Evolutionary conservation across 805 yeast species (phyloP), one percentile per base, ranked within the genome.

Genomic region (Deakozyma indianensis): DNA sequence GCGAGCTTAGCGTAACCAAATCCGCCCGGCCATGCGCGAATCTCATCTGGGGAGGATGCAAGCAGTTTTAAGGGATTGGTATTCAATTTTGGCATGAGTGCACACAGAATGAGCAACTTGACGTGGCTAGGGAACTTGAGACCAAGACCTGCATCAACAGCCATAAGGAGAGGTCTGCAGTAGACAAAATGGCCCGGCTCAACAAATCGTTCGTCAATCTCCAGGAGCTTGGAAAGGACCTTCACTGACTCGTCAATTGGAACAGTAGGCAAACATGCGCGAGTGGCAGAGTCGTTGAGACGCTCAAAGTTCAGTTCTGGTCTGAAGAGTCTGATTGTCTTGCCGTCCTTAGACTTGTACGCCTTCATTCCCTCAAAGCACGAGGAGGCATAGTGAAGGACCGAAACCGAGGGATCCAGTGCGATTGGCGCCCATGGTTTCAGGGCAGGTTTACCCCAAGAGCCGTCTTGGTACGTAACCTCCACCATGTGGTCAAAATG

Each of bases 311-410:
- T 73, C 56, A 64, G 68, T 51, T 65, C 60, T 21, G 72, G 67
- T 54, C 78, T 61, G 61, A 73, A 73, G 23, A 58, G 38, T 7
- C 50, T 29, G 20, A 56, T 51, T 16, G 41, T 23, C 43, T 46
- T 38, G 23, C 56, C 56, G 42, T 50, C 50, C 22, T 23, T 35
- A 24, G 50, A 44, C 35, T 45, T 66, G 70, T 83, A 84, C 11
- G 94, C 94, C 68, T 84, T 84, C 67, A 84, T 68, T 53, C 95
- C 95, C 67, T 84, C 95, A 53, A 84, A 84, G 43, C 83, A 70
- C 61, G 82, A 88, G 54, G 83, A 83, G 9, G 86, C 82, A 55
- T 84, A 84, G 67, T 84, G 95, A 67, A 84, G 77, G 29, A 83
- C 94, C 62, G 80, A 74, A 11, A 86, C 63, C 22, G 87, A 74